Percentiles rank a stretch among this genome's conserved stretches.
Evolutionary conservation across 371 early-diverging fungal species (phyloP).

Genomic region (Thermomucor indicae-seudaticae): DNA sequence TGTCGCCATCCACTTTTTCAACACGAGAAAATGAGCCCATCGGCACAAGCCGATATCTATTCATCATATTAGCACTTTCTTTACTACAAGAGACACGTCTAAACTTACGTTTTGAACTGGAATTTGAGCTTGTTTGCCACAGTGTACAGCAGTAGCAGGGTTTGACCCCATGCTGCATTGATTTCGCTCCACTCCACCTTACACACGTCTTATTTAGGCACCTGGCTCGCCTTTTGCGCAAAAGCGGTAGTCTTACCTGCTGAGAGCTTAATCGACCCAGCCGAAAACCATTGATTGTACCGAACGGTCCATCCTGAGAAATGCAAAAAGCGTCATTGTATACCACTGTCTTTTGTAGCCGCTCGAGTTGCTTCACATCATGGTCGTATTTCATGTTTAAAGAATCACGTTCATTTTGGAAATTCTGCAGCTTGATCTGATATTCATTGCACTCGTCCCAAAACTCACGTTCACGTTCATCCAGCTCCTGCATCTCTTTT

Average conservation of each 20-base stretch:
- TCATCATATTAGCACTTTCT: not conserved
- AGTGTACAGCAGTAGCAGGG: conserved; percentile 80
- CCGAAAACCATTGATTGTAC: conserved; percentile 92
- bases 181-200: conserved; percentile 94
- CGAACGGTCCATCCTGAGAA: conserved; percentile 80
- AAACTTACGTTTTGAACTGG: conserved; percentile 68
- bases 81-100: not conserved
- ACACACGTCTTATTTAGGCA: not conserved
- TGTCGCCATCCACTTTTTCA: conserved; percentile 78
- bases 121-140: conserved; percentile 82
- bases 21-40: conserved; percentile 92
- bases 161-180: conserved; percentile 96
- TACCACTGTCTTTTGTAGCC: conserved; percentile 87
- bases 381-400: conserved; percentile 76
- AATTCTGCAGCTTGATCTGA: conserved; percentile 53
- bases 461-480: conserved; percentile 58
- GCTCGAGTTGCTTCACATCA: conserved; percentile 72
- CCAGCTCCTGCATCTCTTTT: conserved; percentile 58
- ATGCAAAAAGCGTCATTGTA: conserved; percentile 92
- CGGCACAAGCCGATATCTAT: conserved; percentile 79
- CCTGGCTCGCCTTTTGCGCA: too few species aligned
- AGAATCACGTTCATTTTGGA: conserved; percentile 78
- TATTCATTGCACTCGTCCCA: conserved; percentile 80
- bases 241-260: too few species aligned
- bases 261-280: conserved; percentile 79